Evolutionary conservation across 2,329 filamentous ascomycete species (phyloP), one percentile per base, ranked within the genome.

Genomic region (Sclerotiophoma versabilis): DNA sequence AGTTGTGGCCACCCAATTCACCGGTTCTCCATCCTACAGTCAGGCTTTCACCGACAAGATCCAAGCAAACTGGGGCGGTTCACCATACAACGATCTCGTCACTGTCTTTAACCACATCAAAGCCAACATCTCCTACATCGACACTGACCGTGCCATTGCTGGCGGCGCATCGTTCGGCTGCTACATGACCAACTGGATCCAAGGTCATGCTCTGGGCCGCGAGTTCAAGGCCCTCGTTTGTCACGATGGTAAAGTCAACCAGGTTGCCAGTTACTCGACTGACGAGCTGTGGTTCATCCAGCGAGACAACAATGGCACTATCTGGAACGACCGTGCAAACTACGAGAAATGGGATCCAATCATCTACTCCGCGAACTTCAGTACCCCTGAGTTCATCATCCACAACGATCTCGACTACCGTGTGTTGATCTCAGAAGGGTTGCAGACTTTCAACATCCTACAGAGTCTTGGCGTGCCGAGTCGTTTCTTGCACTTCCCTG

Each of bases 401-500:
- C 93, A 98, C 75, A 95, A 91, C 91, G 71, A 74, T 63, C 83
- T 95, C 12, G 93, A 98, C 75, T 98, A 96, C 72, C 86, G 93
- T n/a, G 79, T 97, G 25, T 88, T 92, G 0, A 87, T 96, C 44
- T 85, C 88, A 0, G 93, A 97, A 74, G 92, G 92, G 0, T 75
- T 96, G 41, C 84, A 89, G 14, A 88, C 91, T 46, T 96, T 96
- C 78, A 96, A 96, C 59, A 87, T 93, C 3, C 78, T 96, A 22
- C 92, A 96, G 75, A 85, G 87, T 32, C 83, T 84, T 39, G 87
- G 86, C 0, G 83, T 96, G 4, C 88, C 90, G 5, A 93, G 89
- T 72, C 86, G 88, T 50, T 85, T 96, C 61, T 71, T 96, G 64
- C 87, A 87, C 32, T 96, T 96, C 72, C 90, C 91, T 0, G 91